Conservation (phyloP, 2,329 filamentous ascomycete genomes). For the Hypoxylon sp. region DNA sequence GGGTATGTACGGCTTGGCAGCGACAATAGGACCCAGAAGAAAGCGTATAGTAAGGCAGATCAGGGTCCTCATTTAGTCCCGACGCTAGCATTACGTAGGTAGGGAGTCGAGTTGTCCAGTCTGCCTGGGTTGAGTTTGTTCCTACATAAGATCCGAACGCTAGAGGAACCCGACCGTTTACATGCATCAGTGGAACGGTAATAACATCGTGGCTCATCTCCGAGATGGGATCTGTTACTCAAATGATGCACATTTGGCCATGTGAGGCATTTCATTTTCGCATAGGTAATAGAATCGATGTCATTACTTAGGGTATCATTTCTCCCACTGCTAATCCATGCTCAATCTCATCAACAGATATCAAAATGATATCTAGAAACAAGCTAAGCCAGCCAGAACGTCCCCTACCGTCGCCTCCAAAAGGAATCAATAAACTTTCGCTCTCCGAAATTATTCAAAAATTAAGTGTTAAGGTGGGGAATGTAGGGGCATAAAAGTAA, state of each 20-base stretch:
- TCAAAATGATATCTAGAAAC: slow-evolving; percentile 3
- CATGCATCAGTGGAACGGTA: not conserved
- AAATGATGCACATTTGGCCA: not conserved
- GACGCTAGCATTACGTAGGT: not conserved
- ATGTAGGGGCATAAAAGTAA: not conserved
- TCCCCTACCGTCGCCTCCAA: slow-evolving; percentile 5
- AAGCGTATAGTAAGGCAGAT: slow-evolving; percentile 2
- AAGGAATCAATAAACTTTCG: not conserved
- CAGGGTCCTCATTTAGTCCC: slow-evolving; percentile 8
- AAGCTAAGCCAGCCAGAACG: not conserved
- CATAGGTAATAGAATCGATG: not conserved
- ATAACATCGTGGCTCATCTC: not conserved
- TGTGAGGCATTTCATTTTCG: not conserved
- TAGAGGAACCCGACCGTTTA: not conserved
- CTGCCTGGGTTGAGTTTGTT: not conserved
- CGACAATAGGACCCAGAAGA: slow-evolving; percentile 4
- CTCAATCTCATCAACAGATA: slow-evolving; percentile 4
- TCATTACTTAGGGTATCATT: slow-evolving; percentile 13
- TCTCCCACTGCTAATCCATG: slow-evolving; percentile 4
- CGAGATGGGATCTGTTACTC: not conserved
- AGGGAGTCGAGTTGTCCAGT: not conserved
- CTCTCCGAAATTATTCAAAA: not conserved
- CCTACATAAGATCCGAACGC: slow-evolving; percentile 10
- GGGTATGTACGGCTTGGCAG: slow-evolving; percentile 2
- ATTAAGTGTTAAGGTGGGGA: not conserved